phyloP scores from a whole-genome alignment of 1,284 basidiomycete species.

The Amylostereum areolatum region DNA sequence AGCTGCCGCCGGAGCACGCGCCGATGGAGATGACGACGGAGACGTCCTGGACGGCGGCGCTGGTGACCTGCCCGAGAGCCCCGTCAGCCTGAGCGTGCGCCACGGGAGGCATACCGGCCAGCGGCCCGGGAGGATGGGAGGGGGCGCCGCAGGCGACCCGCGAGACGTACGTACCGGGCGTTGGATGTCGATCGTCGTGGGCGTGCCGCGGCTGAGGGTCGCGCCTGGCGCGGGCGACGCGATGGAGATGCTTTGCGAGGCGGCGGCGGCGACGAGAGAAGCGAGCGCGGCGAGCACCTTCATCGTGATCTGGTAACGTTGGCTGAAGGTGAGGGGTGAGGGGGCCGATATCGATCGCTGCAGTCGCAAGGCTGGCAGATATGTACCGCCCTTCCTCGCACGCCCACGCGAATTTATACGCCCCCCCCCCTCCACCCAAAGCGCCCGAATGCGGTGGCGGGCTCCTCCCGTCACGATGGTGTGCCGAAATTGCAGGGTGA shows the following conservation, averaged over 20 bases:
- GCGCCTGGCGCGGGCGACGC: constrained; percentile 20
- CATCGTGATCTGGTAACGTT: background rate
- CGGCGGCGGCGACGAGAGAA: constrained; percentile 17
- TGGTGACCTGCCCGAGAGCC: constrained; percentile 25
- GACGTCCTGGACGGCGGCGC: constrained; percentile 34
- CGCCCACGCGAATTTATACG: too few relatives aligned
- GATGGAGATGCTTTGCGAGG: constrained; percentile 37
- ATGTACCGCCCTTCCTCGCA: too few relatives aligned
- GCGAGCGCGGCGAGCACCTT: constrained; percentile 17
- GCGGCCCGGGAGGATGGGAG: background rate
- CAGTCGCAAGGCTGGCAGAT: too few relatives aligned
- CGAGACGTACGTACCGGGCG: constrained; percentile 30
- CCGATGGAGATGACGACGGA: constrained; percentile 35
- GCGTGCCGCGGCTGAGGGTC: constrained; percentile 26
- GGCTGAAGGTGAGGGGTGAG: too few relatives aligned
- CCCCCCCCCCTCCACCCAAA: too few relatives aligned
- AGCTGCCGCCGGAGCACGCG: constrained; percentile 27
- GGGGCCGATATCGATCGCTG: too few relatives aligned
- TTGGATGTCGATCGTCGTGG: constrained; percentile 35
- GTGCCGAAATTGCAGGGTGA: too few relatives aligned
- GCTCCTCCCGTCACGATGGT: too few relatives aligned
- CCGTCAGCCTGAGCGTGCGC: background rate
- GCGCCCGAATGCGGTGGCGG: too few relatives aligned
- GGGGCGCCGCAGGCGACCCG: too few relatives aligned
- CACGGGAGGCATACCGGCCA: background rate